Percentiles rank a stretch among this genome's conserved stretches.
Evolutionary conservation across 441 rosid species (phyloP).

Genomic region (Brassica hybrid): DNA sequence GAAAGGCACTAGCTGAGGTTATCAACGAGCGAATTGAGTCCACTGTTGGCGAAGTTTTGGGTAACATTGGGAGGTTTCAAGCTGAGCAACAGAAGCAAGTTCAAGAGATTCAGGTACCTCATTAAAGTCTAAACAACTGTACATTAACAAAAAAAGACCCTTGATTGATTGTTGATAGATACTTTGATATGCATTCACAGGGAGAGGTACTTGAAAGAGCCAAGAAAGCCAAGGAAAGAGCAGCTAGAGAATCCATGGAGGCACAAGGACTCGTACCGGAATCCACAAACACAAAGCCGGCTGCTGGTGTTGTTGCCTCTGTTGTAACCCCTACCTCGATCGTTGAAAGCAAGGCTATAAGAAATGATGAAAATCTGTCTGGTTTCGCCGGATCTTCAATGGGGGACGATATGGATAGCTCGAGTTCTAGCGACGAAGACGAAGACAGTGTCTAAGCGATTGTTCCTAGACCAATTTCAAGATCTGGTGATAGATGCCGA

Average conservation of each 20-base stretch:
- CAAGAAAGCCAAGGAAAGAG: constrained; percentile 76
- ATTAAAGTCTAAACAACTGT: background rate
- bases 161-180: constrained; percentile 3
- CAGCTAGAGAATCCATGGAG: constrained; percentile 76
- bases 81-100: constrained; percentile 94
- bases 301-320: constrained; percentile 19
- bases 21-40: constrained; percentile 82
- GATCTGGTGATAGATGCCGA: constrained; percentile 10
- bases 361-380: constrained; percentile 37
- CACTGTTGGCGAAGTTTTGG: constrained; percentile 78
- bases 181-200: constrained; percentile 38
- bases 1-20: constrained; percentile 94
- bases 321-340: constrained; percentile 42
- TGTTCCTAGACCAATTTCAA: background rate
- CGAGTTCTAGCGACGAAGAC: constrained; percentile 41
- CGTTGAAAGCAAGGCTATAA: background rate
- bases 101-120: constrained; percentile 80
- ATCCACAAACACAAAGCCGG: constrained; percentile 22
- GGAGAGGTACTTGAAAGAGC: constrained; percentile 87
- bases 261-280: constrained; percentile 56
- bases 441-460: constrained; percentile 27
- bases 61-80: constrained; percentile 75
- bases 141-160: background rate
- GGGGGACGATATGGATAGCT: constrained; percentile 35
- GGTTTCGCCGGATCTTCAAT: constrained; percentile 26